phyloP scores from a whole-genome alignment of 345 rosid genomes.

The Salix caprea region DNA sequence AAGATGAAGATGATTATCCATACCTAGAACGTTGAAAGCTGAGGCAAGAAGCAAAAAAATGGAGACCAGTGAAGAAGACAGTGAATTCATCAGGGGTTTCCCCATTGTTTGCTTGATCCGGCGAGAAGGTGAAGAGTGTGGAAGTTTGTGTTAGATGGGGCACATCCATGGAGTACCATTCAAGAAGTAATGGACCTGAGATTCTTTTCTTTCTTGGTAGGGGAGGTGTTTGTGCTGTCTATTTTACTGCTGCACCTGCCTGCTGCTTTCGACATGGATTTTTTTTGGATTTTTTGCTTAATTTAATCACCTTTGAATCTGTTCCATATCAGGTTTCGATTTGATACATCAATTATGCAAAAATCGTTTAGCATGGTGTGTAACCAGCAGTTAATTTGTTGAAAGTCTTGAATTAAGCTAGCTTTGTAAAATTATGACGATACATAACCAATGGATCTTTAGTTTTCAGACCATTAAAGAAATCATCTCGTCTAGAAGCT shows the following conservation, averaged over 20 bases:
- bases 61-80: slow-evolving; percentile 6
- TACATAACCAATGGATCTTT: too few species aligned
- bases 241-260: slow-evolving; percentile 2
- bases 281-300: not conserved
- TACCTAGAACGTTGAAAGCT: slow-evolving; percentile 21
- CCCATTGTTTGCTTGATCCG: slow-evolving; percentile 1
- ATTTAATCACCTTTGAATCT: slow-evolving; percentile 17
- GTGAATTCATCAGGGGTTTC: not conserved
- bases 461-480: too few species aligned
- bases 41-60: slow-evolving; percentile 13
- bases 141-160: not conserved
- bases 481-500: too few species aligned
- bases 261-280: slow-evolving; percentile 13
- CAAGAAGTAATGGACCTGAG: slow-evolving; percentile 21
- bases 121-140: slow-evolving; percentile 2
- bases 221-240: slow-evolving; percentile 5
- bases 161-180: slow-evolving; percentile 4
- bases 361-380: too few species aligned
- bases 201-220: slow-evolving; percentile 59
- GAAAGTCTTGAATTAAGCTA: too few species aligned
- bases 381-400: too few species aligned
- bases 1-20: too few species aligned
- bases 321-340: not conserved
- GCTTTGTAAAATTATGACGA: too few species aligned
- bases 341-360: not conserved